Conservation (phyloP, 164 flowering plant genomes). For the Piper longum region DNA sequence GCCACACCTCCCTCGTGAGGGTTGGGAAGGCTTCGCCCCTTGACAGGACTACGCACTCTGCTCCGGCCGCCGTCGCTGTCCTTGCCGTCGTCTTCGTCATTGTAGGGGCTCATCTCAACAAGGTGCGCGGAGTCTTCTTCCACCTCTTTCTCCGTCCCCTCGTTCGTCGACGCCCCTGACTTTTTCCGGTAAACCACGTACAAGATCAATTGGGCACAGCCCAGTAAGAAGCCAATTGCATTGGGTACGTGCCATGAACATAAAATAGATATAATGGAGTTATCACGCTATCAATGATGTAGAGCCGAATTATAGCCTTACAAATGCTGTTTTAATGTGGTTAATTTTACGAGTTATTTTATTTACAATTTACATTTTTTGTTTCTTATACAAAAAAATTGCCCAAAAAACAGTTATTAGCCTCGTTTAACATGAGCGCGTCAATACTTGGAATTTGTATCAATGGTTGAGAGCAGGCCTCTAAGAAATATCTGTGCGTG, state of each 20-base stretch:
- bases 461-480: no score
- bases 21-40: slow-evolving; percentile 30
- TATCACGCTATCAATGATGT: no score
- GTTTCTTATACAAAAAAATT: no score
- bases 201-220: slow-evolving; percentile 24
- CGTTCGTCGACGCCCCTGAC: slow-evolving; percentile 7
- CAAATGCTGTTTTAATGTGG: no score
- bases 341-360: no score
- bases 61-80: background rate
- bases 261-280: background rate
- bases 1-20: background rate
- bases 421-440: no score
- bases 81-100: no score
- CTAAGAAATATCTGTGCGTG: no score
- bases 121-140: slow-evolving; percentile 23
- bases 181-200: slow-evolving; percentile 16
- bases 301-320: no score
- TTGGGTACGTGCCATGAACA: slow-evolving; percentile 37
- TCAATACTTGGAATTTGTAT: no score
- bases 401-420: no score
- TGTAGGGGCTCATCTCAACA: background rate
- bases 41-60: slow-evolving; percentile 15
- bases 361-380: no score
- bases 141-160: slow-evolving; percentile 11
- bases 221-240: slow-evolving; percentile 47